phyloP scores from a whole-genome alignment of 495 filamentous ascomycete species.

The Parathielavia appendiculata region DNA sequence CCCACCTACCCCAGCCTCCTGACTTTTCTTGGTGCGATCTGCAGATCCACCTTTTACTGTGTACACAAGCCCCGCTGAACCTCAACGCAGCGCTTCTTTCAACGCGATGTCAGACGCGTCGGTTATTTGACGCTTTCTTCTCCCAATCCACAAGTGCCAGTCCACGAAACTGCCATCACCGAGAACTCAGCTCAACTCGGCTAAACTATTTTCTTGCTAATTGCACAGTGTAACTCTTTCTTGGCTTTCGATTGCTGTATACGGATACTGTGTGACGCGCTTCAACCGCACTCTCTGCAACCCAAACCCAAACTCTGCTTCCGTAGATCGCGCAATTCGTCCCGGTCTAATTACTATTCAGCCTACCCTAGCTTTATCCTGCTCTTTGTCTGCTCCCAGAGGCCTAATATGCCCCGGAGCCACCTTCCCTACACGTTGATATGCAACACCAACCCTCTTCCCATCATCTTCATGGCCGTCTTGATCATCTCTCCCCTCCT shows the following conservation, averaged over 20 bases:
- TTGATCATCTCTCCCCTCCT: neutral
- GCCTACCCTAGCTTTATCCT: neutral
- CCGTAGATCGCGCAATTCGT: neutral
- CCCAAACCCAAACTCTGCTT: neutral
- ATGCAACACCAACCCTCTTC: conserved; percentile 5
- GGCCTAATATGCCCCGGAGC: neutral
- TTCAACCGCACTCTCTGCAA: neutral
- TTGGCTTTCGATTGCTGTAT: neutral
- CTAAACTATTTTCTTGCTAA: neutral
- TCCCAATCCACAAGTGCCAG: neutral
- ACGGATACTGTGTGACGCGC: neutral
- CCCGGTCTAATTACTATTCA: neutral
- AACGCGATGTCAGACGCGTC: neutral
- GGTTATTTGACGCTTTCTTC: neutral
- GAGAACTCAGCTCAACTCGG: neutral
- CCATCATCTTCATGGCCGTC: neutral
- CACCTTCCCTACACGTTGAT: neutral
- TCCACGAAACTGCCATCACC: neutral
- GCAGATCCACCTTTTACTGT: neutral
- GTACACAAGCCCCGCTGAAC: conserved; percentile 3
- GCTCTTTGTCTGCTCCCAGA: neutral
- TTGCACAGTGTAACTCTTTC: neutral
- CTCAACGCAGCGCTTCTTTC: neutral
- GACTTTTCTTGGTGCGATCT: neutral
- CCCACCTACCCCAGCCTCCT: neutral